A percentile compares a stretch with the other conserved stretches of the same genome.
Evolutionary conservation across 495 filamentous ascomycete genomes (phyloP).

Genomic region (Penicillium lagena): DNA sequence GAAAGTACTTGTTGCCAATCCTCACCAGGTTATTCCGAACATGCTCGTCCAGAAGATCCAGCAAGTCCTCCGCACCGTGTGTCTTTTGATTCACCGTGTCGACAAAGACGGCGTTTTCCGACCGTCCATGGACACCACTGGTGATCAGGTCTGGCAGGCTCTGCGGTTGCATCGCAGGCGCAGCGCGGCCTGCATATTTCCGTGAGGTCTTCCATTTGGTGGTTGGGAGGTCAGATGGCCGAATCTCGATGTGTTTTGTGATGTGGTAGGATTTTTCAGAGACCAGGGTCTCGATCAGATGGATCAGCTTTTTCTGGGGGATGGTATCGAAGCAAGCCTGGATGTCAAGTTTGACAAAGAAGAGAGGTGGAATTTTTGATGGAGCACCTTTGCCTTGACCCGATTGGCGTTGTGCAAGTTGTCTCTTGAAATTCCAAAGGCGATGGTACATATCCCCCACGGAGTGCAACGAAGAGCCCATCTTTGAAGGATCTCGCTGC

Average conservation of each 20-base stretch:
- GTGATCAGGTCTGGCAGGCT: slow-evolving; percentile 51
- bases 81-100: slow-evolving; percentile 48
- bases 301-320: slow-evolving; percentile 68
- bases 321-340: slow-evolving; percentile 93
- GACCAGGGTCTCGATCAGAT: slow-evolving; percentile 56
- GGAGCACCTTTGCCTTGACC: background rate
- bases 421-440: slow-evolving; percentile 60
- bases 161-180: slow-evolving; percentile 39
- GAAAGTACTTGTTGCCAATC: slow-evolving; percentile 83
- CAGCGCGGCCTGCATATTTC: slow-evolving; percentile 59
- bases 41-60: slow-evolving; percentile 68
- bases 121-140: slow-evolving; percentile 25
- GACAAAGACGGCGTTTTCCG: slow-evolving; percentile 68
- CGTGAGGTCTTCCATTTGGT: slow-evolving; percentile 37
- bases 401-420: slow-evolving; percentile 3
- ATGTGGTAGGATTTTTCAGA: slow-evolving; percentile 64
- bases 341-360: slow-evolving; percentile 90
- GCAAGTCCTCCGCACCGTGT: slow-evolving; percentile 50
- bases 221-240: slow-evolving; percentile 9
- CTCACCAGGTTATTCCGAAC: slow-evolving; percentile 77
- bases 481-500: slow-evolving; percentile 45
- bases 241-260: slow-evolving; percentile 67
- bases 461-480: slow-evolving; percentile 76
- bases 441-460: slow-evolving; percentile 75
- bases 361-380: slow-evolving; percentile 36